Evolutionary conservation across 306 rosid genomes (phyloP).

Genomic region (Potentilla sterilis): DNA sequence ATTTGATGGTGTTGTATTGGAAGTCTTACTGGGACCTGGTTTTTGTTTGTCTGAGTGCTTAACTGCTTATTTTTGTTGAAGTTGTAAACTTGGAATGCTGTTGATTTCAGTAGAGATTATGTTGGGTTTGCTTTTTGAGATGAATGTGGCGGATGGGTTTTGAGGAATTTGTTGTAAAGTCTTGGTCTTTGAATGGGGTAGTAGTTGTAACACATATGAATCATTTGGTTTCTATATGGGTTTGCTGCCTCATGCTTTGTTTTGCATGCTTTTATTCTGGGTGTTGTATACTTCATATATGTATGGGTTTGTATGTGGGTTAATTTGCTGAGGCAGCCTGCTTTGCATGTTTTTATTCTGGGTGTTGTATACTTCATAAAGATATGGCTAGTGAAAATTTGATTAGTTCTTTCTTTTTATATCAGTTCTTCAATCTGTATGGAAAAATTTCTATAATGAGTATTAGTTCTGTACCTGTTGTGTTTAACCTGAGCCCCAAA

Average conservation of each 20-base stretch:
- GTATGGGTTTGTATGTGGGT: slow-evolving; percentile 24
- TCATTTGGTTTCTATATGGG: slow-evolving; percentile 11
- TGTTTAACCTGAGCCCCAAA: slow-evolving; percentile 1
- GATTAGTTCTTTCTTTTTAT: neutral
- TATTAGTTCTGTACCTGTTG: neutral
- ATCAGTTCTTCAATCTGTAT: slow-evolving; percentile 3
- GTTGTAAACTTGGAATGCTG: slow-evolving; percentile 22
- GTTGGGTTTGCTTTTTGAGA: slow-evolving; percentile 25
- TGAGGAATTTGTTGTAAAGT: slow-evolving; percentile 36
- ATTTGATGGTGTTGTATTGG: too few relatives aligned
- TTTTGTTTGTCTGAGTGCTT: slow-evolving; percentile 13
- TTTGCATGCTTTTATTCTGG: neutral
- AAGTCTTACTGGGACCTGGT: too few relatives aligned
- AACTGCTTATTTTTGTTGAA: neutral
- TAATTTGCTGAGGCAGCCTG: slow-evolving; percentile 22
- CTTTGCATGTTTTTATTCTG: neutral
- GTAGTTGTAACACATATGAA: neutral
- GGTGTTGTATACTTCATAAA: neutral
- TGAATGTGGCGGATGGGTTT: slow-evolving; percentile 44
- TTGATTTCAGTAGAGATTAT: slow-evolving; percentile 28
- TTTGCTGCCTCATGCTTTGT: slow-evolving; percentile 21
- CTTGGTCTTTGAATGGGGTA: slow-evolving; percentile 28
- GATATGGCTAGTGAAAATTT: neutral
- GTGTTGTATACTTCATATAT: too few relatives aligned
- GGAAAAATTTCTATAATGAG: neutral